Conservation (phyloP, 495 filamentous ascomycete species). For the Corynascus novoguineensis region DNA sequence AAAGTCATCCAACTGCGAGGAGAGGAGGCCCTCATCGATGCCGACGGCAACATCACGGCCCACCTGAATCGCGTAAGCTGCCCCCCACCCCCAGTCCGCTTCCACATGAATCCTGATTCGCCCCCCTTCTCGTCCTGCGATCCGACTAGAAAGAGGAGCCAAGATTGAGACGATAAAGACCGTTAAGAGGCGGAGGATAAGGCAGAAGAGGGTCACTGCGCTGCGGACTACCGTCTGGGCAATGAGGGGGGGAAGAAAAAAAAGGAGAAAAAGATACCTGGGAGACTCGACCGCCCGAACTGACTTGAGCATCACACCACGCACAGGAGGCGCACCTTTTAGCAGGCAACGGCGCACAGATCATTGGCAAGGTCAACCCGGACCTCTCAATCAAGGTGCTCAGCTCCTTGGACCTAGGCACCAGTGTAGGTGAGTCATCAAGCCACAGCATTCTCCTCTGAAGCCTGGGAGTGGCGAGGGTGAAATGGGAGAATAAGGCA, state of each 20-base stretch:
- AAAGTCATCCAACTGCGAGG: slow-evolving; percentile 76
- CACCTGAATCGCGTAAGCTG: slow-evolving; percentile 62
- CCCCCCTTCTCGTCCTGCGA: not conserved
- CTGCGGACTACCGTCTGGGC: not conserved
- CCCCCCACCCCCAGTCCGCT: not conserved
- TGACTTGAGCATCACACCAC: not conserved
- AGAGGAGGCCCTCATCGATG: slow-evolving; percentile 73
- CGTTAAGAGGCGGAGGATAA: not conserved
- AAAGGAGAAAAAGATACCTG: not conserved
- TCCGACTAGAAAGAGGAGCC: not conserved
- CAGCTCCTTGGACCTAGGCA: slow-evolving; percentile 73
- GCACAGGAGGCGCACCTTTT: slow-evolving; percentile 68
- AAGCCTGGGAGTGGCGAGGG: not conserved
- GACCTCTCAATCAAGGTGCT: slow-evolving; percentile 73
- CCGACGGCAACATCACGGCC: slow-evolving; percentile 64
- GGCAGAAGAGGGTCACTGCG: not conserved
- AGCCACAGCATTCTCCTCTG: too few species aligned
- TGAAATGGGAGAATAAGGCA: not conserved
- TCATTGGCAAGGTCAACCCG: slow-evolving; percentile 84
- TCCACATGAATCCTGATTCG: not conserved
- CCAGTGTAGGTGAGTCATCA: slow-evolving; percentile 52
- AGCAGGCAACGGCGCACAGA: slow-evolving; percentile 73
- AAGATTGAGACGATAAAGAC: not conserved
- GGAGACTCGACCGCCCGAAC: not conserved
- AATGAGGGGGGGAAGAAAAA: too few species aligned